Percentiles rank a stretch among this genome's conserved stretches.
phyloP scores from a whole-genome alignment of 108 stramenopile genomes.

The Aurantiochytrium sp. region DNA sequence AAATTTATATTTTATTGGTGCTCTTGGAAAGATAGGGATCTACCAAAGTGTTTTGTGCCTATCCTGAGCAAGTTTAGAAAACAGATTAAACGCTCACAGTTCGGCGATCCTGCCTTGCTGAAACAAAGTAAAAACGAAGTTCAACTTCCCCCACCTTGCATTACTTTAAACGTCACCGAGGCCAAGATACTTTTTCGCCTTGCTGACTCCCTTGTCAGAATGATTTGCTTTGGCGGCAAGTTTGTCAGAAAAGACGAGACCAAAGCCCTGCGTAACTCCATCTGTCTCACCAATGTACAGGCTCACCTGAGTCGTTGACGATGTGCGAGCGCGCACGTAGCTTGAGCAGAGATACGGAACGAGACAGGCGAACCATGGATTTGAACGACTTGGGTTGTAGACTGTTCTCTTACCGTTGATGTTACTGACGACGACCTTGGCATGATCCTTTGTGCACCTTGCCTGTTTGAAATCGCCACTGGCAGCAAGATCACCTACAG shows the following conservation, averaged over 20 bases:
- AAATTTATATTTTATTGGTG: no score
- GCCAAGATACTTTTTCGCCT: background rate
- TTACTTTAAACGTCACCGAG: no score
- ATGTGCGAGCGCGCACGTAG: background rate
- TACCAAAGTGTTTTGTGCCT: no score
- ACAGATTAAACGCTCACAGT: no score
- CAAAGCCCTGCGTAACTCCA: background rate
- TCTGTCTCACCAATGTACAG: background rate
- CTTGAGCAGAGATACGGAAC: background rate
- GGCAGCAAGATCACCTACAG: background rate
- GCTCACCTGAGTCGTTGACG: background rate
- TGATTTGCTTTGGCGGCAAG: background rate
- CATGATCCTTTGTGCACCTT: background rate
- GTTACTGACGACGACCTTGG: background rate
- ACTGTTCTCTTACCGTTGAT: background rate
- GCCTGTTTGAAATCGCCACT: conserved; percentile 6
- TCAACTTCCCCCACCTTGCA: no score
- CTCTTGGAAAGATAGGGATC: no score
- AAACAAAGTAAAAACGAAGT: no score
- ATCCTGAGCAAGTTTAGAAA: no score
- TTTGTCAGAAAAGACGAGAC: background rate
- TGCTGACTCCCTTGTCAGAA: background rate
- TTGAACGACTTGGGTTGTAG: background rate
- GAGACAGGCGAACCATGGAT: background rate
- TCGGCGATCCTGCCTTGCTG: no score